Evolutionary conservation across 2,329 filamentous ascomycete species (phyloP), one percentile per base, ranked within the genome.

Genomic region (Phoma herbarum): DNA sequence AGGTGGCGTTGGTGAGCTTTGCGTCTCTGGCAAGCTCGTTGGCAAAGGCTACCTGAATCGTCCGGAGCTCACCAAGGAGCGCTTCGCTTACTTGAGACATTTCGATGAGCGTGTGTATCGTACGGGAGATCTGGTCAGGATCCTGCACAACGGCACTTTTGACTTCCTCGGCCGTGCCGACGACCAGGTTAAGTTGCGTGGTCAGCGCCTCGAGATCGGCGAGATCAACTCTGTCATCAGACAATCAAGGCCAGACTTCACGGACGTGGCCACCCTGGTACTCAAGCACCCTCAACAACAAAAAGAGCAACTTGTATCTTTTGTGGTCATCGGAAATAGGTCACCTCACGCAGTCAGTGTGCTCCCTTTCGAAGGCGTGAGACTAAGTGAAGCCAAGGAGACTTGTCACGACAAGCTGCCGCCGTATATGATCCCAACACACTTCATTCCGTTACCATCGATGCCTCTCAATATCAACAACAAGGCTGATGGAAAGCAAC

Each of bases 181-280:
- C 71, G 92, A 96, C 54, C 93, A 98, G 76, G 89, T 97, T 62
- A 98, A 98, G 74, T 83, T 97, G 3, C 87, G 94, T 11, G 93
- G 93, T 0, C 93, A 97, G 74, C 84, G 93, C 14, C 83, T 98
- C 0, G 94, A 98, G 70, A 90, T 96, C 60, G 91, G 90, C 1
- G 93, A 98, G 78, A 96, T 97, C 75, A 95, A 96, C 66, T 88
- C 93, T 47, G 86, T 90, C 9, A 92, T 97, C 67, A 88, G 87
- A 45, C 81, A 84, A 20, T 85, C 85, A 0, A 82, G 86, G 0
- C 62, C 75, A 0, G 79, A 79, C 0, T 78, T 95, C 9, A 80
- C 84, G 14, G 91, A 96, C 65, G 88, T 91, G 0, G 87, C 88
- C 3, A 96, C 93, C 0, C 79, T 96, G 14, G 91, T 97, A 1